Base-by-base conservation (phyloP, 345 rosid genomes). In the Murraya koenigii region DNA sequence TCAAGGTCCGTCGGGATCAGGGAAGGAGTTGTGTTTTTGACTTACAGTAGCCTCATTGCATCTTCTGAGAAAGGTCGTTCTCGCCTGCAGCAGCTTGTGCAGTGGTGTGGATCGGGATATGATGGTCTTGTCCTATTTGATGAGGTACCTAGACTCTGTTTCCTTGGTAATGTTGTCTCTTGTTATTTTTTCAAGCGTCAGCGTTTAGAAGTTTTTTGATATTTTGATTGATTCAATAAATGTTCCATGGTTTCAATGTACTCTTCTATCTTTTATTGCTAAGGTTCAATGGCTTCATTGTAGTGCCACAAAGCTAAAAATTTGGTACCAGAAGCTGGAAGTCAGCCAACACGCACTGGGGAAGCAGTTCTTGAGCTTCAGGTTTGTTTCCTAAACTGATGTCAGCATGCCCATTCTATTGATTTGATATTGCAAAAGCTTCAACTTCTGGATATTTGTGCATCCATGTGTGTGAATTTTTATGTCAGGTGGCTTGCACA, bases 231-330 rank as follows among this genome's bases (percentile, higher is more conserved):
- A 66, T 80, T 76, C 41, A 71, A 68, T 68, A 68, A 67, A 36
- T 80, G 72, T 59, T 71, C 65, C 35, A 44, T 70, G 74, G 62
- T 63, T 80, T 71, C 81, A 79, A 69, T 75, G 77, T 72, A 25
- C 73, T 80, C 19, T 59, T 74, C 71, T 78, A 78, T 60, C 60
- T 85, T 80, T 79, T 72, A 71, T 79, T 81, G 78, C 75, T 83
- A 74, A 82, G 66, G 82, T n/a, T 52, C 78, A 79, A 68, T 83
- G 75, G 78, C 81, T 91, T 84, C 78, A 71, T 75, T 80, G 78
- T 75, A 95, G 99, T 96, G 99, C 84, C 99, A 96, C 80, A 96
- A 96, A 90, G 99, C 99, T 19, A 96, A 96, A 84, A 96, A 96
- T 86, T 88, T 96, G 88, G 89, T 96, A 67, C 99, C 99, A 82